Evolutionary conservation across 2,329 filamentous ascomycete genomes (phyloP).

Genomic region (Colletotrichum abscissum): DNA sequence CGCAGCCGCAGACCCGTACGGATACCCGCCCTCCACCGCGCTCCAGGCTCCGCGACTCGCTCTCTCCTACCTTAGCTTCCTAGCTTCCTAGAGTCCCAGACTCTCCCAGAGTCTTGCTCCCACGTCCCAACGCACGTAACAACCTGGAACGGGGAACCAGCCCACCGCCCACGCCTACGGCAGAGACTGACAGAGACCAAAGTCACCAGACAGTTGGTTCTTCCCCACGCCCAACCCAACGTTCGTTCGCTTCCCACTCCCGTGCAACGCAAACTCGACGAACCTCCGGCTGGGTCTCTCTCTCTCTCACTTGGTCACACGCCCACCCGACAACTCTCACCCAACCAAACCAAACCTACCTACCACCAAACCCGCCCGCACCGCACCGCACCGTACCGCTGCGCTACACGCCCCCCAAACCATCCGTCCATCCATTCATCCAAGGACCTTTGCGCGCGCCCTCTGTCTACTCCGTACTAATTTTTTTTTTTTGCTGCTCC

Average conservation of each 20-base stretch:
- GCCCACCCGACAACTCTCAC: not conserved
- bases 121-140: not conserved
- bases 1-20: not conserved
- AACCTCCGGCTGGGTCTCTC: constrained; percentile 9
- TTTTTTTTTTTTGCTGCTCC: not conserved
- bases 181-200: no score
- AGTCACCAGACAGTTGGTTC: not conserved
- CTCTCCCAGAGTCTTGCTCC: no score
- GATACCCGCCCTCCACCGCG: not conserved
- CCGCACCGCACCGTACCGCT: not conserved
- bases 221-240: constrained; percentile 27
- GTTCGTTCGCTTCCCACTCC: constrained; percentile 18
- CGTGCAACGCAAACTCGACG: constrained; percentile 29
- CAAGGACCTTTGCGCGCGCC: not conserved
- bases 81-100: no score
- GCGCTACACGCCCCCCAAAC: constrained; percentile 9
- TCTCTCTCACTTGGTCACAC: not conserved
- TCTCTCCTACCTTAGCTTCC: no score
- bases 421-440: constrained; percentile 21
- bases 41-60: no score
- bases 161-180: not conserved
- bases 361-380: not conserved
- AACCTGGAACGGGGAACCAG: not conserved
- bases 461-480: not conserved
- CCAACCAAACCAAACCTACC: no score